These are phyloP conservation scores for Aulographum hederae DNA, from an alignment of 2,329 filamentous ascomycete genomes.

Conservation along the genomic window DNA sequence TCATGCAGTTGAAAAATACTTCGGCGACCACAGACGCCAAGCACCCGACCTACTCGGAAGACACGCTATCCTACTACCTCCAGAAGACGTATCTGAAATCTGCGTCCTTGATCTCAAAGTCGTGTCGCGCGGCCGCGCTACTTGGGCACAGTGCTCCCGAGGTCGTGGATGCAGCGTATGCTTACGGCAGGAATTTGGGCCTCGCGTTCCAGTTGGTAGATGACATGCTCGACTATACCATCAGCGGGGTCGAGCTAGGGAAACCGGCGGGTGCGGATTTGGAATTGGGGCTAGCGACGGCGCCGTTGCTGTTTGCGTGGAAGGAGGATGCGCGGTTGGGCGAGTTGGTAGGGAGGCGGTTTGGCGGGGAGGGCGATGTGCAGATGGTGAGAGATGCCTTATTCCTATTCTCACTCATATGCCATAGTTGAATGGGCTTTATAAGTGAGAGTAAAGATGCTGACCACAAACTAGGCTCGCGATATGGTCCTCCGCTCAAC, in stretches of 20 bases:
- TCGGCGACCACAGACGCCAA: constrained; percentile 60
- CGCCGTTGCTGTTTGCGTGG: constrained; percentile 90
- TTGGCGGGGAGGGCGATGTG: constrained; percentile 68
- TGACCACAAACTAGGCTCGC: constrained; percentile 45
- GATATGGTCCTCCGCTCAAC: constrained; percentile 67
- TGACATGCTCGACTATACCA: constrained; percentile 93
- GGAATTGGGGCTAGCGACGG: constrained; percentile 83
- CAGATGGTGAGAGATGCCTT: constrained; percentile 52
- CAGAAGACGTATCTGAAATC: constrained; percentile 98
- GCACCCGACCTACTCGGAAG: constrained; percentile 70
- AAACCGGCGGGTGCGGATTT: constrained; percentile 92
- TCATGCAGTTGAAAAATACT: constrained; percentile 99
- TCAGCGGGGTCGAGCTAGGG: constrained; percentile 66
- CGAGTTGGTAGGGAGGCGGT: constrained; percentile 79
- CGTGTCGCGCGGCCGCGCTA: constrained; percentile 74
- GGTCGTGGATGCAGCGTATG: constrained; percentile 80
- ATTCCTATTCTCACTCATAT: background rate
- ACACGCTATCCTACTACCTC: constrained; percentile 81
- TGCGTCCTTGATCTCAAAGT: constrained; percentile 89
- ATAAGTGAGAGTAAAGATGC: too few relatives aligned
- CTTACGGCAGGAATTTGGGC: constrained; percentile 83
- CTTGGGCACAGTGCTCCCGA: constrained; percentile 58
- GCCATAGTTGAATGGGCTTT: background rate
- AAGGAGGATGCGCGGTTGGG: constrained; percentile 73
- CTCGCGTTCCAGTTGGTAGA: constrained; percentile 95